These are phyloP conservation scores for Coemansia sp. DNA, from an alignment of 192 early-diverging fungal species.

Conservation along the genomic window DNA sequence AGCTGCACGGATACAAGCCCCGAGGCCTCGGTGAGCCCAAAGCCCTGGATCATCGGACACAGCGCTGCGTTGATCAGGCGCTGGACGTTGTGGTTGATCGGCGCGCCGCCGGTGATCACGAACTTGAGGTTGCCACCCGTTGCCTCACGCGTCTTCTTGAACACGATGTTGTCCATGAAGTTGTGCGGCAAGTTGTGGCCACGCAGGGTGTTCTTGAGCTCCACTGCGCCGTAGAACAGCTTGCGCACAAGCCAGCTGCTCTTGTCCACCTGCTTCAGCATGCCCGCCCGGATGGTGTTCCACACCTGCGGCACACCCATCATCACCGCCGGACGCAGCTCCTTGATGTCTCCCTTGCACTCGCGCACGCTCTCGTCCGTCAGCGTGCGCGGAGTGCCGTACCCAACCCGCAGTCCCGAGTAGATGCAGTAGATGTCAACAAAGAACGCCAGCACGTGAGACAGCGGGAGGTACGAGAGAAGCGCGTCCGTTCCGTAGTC, in stretches of 20 bases:
- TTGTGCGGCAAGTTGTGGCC: conserved; percentile 63
- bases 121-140: conserved; percentile 86
- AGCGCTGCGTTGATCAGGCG: conserved; percentile 76
- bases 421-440: conserved; percentile 71
- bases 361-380: conserved; percentile 72
- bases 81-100: conserved; percentile 84
- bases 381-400: conserved; percentile 69
- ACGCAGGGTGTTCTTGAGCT: conserved; percentile 65
- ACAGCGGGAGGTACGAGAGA: conserved; percentile 81
- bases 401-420: conserved; percentile 66
- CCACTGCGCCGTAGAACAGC: conserved; percentile 75
- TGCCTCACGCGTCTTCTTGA: conserved; percentile 82
- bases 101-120: conserved; percentile 87
- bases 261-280: conserved; percentile 67
- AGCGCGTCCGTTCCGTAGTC: conserved; percentile 56
- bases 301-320: conserved; percentile 81
- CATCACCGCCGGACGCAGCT: conserved; percentile 74
- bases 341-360: conserved; percentile 77
- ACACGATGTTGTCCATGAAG: conserved; percentile 77
- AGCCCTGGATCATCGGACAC: conserved; percentile 83
- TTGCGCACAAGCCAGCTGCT: conserved; percentile 60
- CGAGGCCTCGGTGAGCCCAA: conserved; percentile 81
- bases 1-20: conserved; percentile 71
- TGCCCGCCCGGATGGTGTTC: conserved; percentile 88
- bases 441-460: conserved; percentile 84